Percentiles rank a stretch among this genome's conserved stretches.
Conservation (phyloP, 805 yeast species). For the Wickerhamomyces canadensis region DNA sequence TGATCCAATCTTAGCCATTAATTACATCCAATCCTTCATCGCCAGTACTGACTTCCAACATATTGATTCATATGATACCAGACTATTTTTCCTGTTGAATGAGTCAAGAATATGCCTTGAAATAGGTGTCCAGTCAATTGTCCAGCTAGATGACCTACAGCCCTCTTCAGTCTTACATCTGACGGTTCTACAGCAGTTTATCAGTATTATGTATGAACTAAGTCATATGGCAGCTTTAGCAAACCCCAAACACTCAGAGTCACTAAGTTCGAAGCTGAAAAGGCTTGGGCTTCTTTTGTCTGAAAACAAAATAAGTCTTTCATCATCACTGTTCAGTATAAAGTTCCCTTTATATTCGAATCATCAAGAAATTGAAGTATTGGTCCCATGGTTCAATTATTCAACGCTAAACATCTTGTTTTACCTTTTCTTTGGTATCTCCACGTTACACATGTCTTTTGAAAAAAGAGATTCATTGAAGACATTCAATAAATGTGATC, state of each 20-base stretch:
- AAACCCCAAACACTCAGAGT: not conserved
- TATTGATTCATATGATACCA: constrained; percentile 1
- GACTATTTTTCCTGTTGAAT: constrained; percentile 5
- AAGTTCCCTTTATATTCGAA: not conserved
- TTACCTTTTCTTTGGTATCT: constrained; percentile 8
- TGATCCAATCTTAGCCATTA: constrained; percentile 12
- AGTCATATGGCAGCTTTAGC: not conserved
- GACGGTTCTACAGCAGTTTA: not conserved
- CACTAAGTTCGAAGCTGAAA: not conserved
- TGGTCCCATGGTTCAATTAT: constrained; percentile 5
- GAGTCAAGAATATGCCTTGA: constrained; percentile 10
- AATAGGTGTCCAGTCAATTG: constrained; percentile 8
- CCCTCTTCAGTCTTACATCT: not conserved
- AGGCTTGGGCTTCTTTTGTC: not conserved
- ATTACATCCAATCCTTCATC: constrained; percentile 1
- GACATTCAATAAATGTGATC: constrained; percentile 1
- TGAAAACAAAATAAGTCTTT: not conserved
- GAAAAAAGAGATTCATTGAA: constrained; percentile 17
- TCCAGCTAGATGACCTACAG: not conserved
- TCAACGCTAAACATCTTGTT: constrained; percentile 6
- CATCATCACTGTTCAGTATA: not conserved
- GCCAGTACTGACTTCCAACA: not conserved
- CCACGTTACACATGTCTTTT: constrained; percentile 12
- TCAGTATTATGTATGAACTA: not conserved
- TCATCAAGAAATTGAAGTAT: not conserved